These are phyloP conservation scores for Sclerotinia borealis DNA, from an alignment of 2,329 filamentous ascomycete species.

Conservation along the genomic window DNA sequence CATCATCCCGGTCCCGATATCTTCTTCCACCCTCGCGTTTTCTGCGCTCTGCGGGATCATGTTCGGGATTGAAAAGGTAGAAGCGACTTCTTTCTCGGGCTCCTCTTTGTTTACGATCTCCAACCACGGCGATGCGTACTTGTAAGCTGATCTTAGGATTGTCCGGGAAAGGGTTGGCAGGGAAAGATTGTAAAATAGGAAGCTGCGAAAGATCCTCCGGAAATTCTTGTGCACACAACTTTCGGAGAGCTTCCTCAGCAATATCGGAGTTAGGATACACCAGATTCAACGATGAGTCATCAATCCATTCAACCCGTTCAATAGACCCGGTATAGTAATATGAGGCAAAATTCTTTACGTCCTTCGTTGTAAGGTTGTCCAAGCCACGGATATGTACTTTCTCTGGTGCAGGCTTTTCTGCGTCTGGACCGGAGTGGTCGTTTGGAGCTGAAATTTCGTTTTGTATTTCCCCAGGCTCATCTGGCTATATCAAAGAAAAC, in stretches of 20 bases:
- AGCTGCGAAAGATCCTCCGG: slow-evolving; percentile 46
- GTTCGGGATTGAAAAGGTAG: slow-evolving; percentile 86
- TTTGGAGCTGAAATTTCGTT: slow-evolving; percentile 25
- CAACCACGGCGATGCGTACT: slow-evolving; percentile 65
- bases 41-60: slow-evolving; percentile 71
- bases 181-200: slow-evolving; percentile 56
- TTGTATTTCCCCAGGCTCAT: slow-evolving; percentile 15
- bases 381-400: slow-evolving; percentile 69
- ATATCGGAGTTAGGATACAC: slow-evolving; percentile 56
- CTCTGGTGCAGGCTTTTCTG: slow-evolving; percentile 21
- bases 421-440: slow-evolving; percentile 22
- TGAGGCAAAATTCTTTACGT: slow-evolving; percentile 69
- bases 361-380: slow-evolving; percentile 70
- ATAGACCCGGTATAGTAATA: slow-evolving; percentile 58
- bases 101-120: slow-evolving; percentile 73
- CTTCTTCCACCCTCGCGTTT: slow-evolving; percentile 50
- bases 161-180: slow-evolving; percentile 61
- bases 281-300: slow-evolving; percentile 85
- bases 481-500: slow-evolving; percentile 15
- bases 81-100: slow-evolving; percentile 80
- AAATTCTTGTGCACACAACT: slow-evolving; percentile 45
- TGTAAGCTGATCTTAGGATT: slow-evolving; percentile 65
- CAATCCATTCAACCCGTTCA: slow-evolving; percentile 81
- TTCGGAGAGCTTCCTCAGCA: slow-evolving; percentile 49
- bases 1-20: slow-evolving; percentile 54